Percentiles rank a stretch among this genome's conserved stretches.
These are phyloP conservation scores for Oryza brachyantha DNA, from an alignment of 176 grass and related monocot genomes.

Conservation along the genomic window DNA sequence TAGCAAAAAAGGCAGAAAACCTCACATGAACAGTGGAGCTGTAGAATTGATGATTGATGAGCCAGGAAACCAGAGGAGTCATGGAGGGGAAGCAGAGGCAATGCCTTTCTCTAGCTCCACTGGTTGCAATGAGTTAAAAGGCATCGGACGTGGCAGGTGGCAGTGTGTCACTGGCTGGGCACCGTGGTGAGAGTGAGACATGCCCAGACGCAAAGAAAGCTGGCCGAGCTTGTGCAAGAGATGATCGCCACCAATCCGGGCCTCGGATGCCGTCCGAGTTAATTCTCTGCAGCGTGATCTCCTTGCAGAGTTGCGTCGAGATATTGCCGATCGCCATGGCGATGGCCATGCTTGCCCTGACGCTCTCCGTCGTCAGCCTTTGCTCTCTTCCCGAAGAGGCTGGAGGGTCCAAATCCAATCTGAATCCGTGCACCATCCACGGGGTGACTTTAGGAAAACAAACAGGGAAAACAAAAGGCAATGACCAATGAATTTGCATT, in stretches of 20 bases:
- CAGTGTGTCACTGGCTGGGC: background rate
- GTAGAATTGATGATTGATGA: constrained; percentile 21
- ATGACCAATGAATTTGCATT: too few relatives aligned
- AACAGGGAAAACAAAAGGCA: too few relatives aligned
- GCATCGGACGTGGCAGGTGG: background rate
- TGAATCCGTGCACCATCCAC: background rate
- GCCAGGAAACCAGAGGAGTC: background rate
- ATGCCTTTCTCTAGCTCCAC: background rate
- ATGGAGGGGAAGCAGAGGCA: background rate
- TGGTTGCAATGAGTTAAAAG: constrained; percentile 41
- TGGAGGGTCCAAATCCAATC: constrained; percentile 7
- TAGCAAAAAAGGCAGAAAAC: background rate
- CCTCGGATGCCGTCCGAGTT: background rate
- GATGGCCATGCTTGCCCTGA: background rate
- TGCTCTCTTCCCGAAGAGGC: background rate
- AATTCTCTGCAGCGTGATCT: constrained; percentile 8
- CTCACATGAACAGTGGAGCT: constrained; percentile 24
- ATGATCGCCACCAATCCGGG: background rate
- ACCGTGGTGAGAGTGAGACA: background rate
- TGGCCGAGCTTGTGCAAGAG: background rate
- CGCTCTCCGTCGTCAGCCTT: background rate
- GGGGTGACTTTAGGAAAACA: background rate
- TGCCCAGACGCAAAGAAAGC: background rate
- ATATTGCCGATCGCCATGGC: constrained; percentile 11
- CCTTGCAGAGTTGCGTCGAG: background rate